Percentiles rank a stretch among this genome's conserved stretches.
Conservation (phyloP, 1,284 basidiomycete species). For the Testicularia cyperi region DNA sequence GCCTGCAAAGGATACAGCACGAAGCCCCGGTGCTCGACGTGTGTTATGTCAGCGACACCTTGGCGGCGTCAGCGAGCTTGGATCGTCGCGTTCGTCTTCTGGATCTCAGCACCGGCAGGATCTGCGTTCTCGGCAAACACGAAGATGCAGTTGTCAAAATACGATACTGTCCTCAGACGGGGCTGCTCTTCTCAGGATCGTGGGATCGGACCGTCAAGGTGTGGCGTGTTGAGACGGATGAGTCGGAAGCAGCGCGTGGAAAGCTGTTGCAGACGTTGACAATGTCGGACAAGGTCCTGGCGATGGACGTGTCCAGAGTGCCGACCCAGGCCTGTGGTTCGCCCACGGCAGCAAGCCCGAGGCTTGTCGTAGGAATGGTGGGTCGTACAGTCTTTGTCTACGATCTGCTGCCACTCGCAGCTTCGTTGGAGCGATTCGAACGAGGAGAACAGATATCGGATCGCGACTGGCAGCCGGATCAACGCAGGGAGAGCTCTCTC, state of each 20-base stretch:
- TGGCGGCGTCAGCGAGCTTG: constrained; percentile 48
- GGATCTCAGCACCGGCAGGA: constrained; percentile 40
- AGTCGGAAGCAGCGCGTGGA: neutral
- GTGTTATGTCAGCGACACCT: constrained; percentile 41
- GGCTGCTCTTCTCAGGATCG: constrained; percentile 34
- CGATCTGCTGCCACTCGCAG: constrained; percentile 31
- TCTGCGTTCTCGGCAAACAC: constrained; percentile 53
- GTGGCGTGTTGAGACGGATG: constrained; percentile 28
- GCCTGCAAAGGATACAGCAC: constrained; percentile 47
- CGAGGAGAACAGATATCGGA: constrained; percentile 14
- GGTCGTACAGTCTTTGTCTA: constrained; percentile 46
- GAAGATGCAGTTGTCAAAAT: constrained; percentile 40
- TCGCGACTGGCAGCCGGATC: constrained; percentile 59
- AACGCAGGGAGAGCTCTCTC: constrained; percentile 84
- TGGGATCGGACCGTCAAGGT: constrained; percentile 46
- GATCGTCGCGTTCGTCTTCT: constrained; percentile 53
- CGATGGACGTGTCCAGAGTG: constrained; percentile 54
- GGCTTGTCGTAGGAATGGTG: constrained; percentile 50
- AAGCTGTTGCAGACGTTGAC: constrained; percentile 27
- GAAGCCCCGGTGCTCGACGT: constrained; percentile 56
- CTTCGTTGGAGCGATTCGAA: constrained; percentile 14
- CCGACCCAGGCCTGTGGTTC: no score
- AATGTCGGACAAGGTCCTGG: constrained; percentile 52
- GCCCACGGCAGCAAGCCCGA: constrained; percentile 34
- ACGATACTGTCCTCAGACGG: constrained; percentile 32